These are phyloP conservation scores for Acer saccharum DNA, from an alignment of 345 rosid species.

Conservation along the genomic window DNA sequence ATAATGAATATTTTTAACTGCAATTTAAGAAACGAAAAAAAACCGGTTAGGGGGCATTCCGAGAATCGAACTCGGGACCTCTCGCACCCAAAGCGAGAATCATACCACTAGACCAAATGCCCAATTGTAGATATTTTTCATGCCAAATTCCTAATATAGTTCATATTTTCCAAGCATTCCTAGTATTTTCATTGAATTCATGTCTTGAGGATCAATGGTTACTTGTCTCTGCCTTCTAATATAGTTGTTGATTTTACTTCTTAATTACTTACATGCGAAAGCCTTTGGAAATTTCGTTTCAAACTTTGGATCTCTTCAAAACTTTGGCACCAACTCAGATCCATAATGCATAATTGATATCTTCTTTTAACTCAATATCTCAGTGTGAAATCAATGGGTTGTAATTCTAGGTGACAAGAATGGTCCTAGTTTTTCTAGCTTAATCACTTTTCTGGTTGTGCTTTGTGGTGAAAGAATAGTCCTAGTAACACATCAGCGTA, in stretches of 20 bases:
- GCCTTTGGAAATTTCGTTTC: not conserved
- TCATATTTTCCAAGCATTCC: too few species aligned
- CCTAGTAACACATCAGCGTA: too few species aligned
- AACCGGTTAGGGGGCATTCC: conserved; percentile 50
- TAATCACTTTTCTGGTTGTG: not conserved
- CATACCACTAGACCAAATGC: conserved; percentile 89
- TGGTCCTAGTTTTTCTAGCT: not conserved
- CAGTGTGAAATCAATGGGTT: too few species aligned
- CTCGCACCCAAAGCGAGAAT: conserved; percentile 92
- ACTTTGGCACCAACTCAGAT: too few species aligned
- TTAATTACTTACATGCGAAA: not conserved
- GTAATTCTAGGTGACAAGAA: not conserved
- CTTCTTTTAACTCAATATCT: too few species aligned
- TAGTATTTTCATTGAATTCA: not conserved
- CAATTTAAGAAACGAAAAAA: not conserved
- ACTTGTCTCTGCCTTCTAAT: not conserved
- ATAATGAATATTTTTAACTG: not conserved
- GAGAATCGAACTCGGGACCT: conserved; percentile 77
- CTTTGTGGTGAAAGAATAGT: not conserved
- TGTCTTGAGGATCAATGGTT: not conserved
- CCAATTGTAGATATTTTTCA: conserved; percentile 21
- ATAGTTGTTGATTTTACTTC: not conserved
- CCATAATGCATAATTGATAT: too few species aligned
- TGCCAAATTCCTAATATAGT: not conserved
- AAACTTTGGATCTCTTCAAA: not conserved